A percentile compares a stretch with the other conserved stretches of the same genome.
Conservation (phyloP, 1,139 yeast genomes). For the Geotrichum fermentans region DNA sequence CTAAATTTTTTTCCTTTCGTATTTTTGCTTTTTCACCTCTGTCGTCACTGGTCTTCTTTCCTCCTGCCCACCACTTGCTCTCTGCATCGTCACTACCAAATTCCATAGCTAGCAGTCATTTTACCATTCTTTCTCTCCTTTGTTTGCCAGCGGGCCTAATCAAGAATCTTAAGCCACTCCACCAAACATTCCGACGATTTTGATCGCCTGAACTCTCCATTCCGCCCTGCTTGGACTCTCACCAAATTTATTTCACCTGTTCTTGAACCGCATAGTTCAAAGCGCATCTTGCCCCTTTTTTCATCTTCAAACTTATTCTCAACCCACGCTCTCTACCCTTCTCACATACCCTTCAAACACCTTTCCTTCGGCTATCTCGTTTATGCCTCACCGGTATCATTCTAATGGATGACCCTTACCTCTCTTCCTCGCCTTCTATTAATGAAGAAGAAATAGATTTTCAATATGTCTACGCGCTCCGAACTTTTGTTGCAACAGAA, state of each 20-base stretch:
- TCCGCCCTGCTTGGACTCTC: neutral
- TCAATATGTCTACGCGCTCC: slow-evolving; percentile 75
- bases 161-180: too few relatives aligned
- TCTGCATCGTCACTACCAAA: too few relatives aligned
- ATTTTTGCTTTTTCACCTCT: too few relatives aligned
- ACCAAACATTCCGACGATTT: too few relatives aligned
- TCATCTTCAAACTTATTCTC: neutral
- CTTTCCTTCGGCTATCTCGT: neutral
- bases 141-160: too few relatives aligned
- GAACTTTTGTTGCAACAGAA: slow-evolving; percentile 87
- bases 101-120: too few relatives aligned
- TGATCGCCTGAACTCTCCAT: neutral
- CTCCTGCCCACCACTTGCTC: too few relatives aligned
- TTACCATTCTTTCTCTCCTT: too few relatives aligned
- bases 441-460: slow-evolving; percentile 67
- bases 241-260: neutral
- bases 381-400: neutral
- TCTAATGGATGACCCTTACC: slow-evolving; percentile 20
- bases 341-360: neutral
- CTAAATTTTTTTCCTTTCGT: too few relatives aligned
- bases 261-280: neutral
- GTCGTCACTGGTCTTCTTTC: neutral
- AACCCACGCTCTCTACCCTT: neutral
- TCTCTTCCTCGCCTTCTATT: slow-evolving; percentile 51
- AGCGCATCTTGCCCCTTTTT: slow-evolving; percentile 3